Conservation (phyloP, 176 grass and related monocot genomes). For the Aegilops sharonensis region DNA sequence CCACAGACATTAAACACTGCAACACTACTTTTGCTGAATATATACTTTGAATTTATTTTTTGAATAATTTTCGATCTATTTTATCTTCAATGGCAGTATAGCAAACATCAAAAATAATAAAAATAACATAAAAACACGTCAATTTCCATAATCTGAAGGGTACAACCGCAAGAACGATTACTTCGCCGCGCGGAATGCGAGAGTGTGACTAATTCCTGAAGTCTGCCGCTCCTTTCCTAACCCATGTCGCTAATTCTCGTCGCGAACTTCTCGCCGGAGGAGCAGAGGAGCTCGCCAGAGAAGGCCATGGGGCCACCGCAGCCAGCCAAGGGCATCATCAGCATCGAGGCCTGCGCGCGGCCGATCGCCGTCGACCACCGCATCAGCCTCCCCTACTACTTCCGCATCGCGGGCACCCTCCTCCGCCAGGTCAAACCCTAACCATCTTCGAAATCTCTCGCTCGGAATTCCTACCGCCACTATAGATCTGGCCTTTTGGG, state of each 20-base stretch:
- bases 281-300: constrained; percentile 20
- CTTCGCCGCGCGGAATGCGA: background rate
- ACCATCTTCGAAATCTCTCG: background rate
- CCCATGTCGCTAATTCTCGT: constrained; percentile 1
- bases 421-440: constrained; percentile 79
- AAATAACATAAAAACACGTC: too few species aligned
- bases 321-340: constrained; percentile 50
- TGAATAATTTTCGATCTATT: too few species aligned
- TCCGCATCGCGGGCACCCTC: constrained; percentile 85
- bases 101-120: too few species aligned
- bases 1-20: too few species aligned
- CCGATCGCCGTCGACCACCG: constrained; percentile 85
- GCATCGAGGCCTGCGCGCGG: constrained; percentile 59
- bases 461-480: background rate
- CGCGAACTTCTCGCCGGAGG: constrained; percentile 15
- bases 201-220: constrained; percentile 20
- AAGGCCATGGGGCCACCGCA: constrained; percentile 49
- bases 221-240: constrained; percentile 20
- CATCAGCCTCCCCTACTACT: constrained; percentile 88
- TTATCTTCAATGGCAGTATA: too few species aligned
- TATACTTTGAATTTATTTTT: too few species aligned
- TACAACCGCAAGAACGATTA: background rate
- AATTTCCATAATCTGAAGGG: background rate
- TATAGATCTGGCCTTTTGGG: constrained; percentile 23
- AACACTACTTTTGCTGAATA: too few species aligned